These are phyloP conservation scores for Lomentospora prolificans DNA, from an alignment of 2,329 filamentous ascomycete genomes.

Conservation along the genomic window DNA sequence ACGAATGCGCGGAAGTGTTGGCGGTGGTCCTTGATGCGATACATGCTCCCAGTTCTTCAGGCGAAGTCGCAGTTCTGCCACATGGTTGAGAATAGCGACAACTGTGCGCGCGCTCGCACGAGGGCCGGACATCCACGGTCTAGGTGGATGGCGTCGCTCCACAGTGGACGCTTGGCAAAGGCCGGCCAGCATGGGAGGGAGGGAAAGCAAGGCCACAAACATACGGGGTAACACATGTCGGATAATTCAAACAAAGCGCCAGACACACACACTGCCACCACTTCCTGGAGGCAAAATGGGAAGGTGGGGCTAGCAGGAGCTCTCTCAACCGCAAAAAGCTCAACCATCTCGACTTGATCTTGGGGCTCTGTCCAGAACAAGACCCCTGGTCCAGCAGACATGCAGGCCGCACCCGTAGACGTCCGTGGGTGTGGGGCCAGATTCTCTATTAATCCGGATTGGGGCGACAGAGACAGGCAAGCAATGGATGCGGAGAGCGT, in stretches of 20 bases:
- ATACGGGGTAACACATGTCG: too few species aligned
- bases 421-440: neutral
- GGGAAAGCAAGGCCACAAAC: too few species aligned
- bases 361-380: neutral
- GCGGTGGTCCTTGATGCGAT: neutral
- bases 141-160: too few species aligned
- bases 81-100: too few species aligned
- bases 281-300: neutral
- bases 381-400: neutral
- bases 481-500: neutral
- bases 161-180: neutral
- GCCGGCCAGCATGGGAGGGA: too few species aligned
- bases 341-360: neutral
- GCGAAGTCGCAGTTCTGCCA: neutral
- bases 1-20: too few species aligned
- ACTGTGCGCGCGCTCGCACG: too few species aligned
- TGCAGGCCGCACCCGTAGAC: neutral
- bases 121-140: too few species aligned
- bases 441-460: neutral
- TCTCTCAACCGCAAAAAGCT: neutral
- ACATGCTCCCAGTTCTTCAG: neutral
- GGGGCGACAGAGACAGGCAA: neutral
- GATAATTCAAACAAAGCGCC: neutral
- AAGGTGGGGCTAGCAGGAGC: neutral
- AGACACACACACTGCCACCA: neutral